Percentiles rank a stretch among this genome's conserved stretches.
Evolutionary conservation across 1,284 basidiomycete genomes (phyloP).

Genomic region (Earliella scabrosa): DNA sequence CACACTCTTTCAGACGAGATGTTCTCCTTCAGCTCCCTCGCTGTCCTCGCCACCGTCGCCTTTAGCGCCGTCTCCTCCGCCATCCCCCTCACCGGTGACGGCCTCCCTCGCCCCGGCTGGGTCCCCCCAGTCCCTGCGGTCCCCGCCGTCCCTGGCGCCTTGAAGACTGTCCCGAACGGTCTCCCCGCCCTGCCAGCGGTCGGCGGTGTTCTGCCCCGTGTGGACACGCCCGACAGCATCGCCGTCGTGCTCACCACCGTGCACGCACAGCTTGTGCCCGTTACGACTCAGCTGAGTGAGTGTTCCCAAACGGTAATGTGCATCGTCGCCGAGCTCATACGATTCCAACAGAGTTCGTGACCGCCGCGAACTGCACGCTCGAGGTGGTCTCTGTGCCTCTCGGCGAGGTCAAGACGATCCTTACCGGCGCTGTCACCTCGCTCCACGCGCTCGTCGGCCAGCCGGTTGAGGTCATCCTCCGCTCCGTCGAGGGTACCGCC

Average conservation of each 20-base stretch:
- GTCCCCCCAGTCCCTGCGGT: constrained; percentile 24
- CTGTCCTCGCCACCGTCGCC: constrained; percentile 43
- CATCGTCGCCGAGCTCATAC: constrained; percentile 5
- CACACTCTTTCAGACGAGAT: constrained; percentile 34
- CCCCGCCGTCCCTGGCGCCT: constrained; percentile 13
- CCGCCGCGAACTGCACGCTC: constrained; percentile 35
- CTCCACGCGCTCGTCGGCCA: constrained; percentile 41
- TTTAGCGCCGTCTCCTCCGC: constrained; percentile 36
- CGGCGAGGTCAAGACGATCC: constrained; percentile 34
- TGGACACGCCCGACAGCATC: constrained; percentile 24
- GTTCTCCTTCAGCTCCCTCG: constrained; percentile 48
- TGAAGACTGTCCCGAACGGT: too few relatives aligned
- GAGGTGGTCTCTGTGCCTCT: constrained; percentile 34
- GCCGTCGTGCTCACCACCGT: constrained; percentile 30
- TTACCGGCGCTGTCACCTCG: constrained; percentile 35
- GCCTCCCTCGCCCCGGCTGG: constrained; percentile 18
- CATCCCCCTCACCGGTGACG: constrained; percentile 10
- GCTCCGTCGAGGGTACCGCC: constrained; percentile 33
- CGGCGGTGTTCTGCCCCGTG: constrained; percentile 20
- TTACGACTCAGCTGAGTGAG: constrained; percentile 38
- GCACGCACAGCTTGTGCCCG: constrained; percentile 29
- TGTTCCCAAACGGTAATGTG: constrained; percentile 1
- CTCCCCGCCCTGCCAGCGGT: background rate
- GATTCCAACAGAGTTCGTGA: constrained; percentile 34
- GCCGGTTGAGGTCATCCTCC: constrained; percentile 36